A percentile compares a stretch with the other conserved stretches of the same genome.
Conservation (phyloP, 768 basidiomycete species). For the Phanerodontia chrysosporium region DNA sequence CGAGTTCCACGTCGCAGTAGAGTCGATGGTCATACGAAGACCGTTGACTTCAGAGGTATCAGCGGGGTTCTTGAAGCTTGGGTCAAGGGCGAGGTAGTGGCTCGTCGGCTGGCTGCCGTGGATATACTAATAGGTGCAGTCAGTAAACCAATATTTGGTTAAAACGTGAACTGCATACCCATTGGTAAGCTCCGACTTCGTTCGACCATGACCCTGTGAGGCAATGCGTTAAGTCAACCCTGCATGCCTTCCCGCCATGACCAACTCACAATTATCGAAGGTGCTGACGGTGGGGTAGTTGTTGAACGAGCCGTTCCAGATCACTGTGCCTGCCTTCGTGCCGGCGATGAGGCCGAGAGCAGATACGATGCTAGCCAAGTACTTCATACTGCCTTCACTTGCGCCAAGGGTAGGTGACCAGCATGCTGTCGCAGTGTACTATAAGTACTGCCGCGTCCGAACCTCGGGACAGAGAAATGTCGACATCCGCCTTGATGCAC, state of each 20-base stretch:
- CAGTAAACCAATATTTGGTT: neutral
- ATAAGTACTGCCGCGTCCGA: slow-evolving; percentile 9
- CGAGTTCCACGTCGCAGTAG: slow-evolving; percentile 51
- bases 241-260: neutral
- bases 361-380: slow-evolving; percentile 20
- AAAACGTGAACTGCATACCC: slow-evolving; percentile 30
- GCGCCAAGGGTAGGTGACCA: slow-evolving; percentile 1
- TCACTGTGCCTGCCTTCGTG: slow-evolving; percentile 43
- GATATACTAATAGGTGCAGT: slow-evolving; percentile 36
- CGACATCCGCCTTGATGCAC: neutral
- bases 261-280: slow-evolving; percentile 48
- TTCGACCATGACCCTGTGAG: slow-evolving; percentile 50
- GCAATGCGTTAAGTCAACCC: neutral
- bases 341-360: slow-evolving; percentile 19
- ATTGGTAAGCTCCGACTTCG: slow-evolving; percentile 54
- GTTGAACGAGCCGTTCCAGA: slow-evolving; percentile 58
- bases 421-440: neutral
- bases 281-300: slow-evolving; percentile 37
- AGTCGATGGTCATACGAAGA: slow-evolving; percentile 50
- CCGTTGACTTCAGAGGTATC: slow-evolving; percentile 46
- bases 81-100: slow-evolving; percentile 45
- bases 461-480: slow-evolving; percentile 4
- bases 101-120: slow-evolving; percentile 51
- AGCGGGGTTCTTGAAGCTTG: slow-evolving; percentile 57
- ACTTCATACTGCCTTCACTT: slow-evolving; percentile 26